Conservation (phyloP, 768 basidiomycete species). For the Mycena amicta region DNA sequence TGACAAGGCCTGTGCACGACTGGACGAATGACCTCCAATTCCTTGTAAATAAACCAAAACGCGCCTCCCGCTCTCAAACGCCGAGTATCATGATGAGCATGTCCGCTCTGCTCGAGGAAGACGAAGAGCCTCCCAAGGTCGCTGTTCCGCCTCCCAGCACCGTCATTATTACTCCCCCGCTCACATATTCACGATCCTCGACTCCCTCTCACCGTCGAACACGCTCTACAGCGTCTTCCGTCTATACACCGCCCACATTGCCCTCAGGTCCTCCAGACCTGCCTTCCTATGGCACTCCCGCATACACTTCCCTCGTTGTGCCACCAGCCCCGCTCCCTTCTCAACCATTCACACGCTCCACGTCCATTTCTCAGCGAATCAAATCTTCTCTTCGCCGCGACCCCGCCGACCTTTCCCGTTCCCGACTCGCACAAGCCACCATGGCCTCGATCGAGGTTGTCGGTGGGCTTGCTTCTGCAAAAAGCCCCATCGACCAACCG, state of each 20-base stretch:
- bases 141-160: constrained; percentile 3
- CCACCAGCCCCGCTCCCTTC: constrained; percentile 49
- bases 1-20: constrained; percentile 43
- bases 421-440: constrained; percentile 81
- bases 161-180: constrained; percentile 4
- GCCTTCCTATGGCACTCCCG: constrained; percentile 60
- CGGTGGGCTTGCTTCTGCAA: constrained; percentile 45
- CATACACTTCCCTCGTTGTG: constrained; percentile 56
- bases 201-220: constrained; percentile 14
- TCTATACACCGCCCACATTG: constrained; percentile 23
- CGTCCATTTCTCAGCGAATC: constrained; percentile 20
- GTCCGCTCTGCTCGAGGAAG: constrained; percentile 55
- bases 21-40: constrained; percentile 73
- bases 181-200: not conserved
- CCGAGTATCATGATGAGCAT: constrained; percentile 53
- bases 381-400: constrained; percentile 17
- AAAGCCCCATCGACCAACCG: constrained; percentile 8
- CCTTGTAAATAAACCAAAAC: constrained; percentile 43
- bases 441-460: constrained; percentile 89
- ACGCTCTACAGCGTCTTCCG: constrained; percentile 26
- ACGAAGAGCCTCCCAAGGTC: constrained; percentile 40
- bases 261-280: constrained; percentile 29
- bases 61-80: constrained; percentile 24
- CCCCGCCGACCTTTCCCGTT: constrained; percentile 70
- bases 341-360: constrained; percentile 21